Percentiles rank a stretch among this genome's conserved stretches.
Evolutionary conservation across 805 yeast species (phyloP).

Genomic region (Kazachstania psychrophila): DNA sequence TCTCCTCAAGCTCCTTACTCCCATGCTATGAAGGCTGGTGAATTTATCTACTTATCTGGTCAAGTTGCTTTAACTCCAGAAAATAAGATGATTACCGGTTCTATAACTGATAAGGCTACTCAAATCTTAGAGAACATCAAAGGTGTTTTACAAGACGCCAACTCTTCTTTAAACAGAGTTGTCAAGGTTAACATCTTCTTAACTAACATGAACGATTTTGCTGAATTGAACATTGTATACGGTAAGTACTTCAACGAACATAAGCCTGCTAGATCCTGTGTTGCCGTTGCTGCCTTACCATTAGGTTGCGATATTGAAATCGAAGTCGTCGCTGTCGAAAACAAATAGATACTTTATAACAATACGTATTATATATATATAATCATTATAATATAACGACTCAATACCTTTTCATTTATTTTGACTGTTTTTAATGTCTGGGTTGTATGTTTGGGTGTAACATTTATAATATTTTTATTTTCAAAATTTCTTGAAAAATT

Average conservation of each 20-base stretch:
- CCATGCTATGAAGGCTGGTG: constrained; percentile 87
- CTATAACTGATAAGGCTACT: constrained; percentile 68
- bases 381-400: too few species aligned
- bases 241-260: constrained; percentile 62
- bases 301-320: constrained; percentile 78
- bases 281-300: constrained; percentile 88
- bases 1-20: constrained; percentile 96
- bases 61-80: constrained; percentile 87
- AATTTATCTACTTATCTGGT: constrained; percentile 86
- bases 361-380: neutral
- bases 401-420: too few species aligned
- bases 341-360: constrained; percentile 19
- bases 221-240: constrained; percentile 78
- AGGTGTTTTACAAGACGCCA: constrained; percentile 72
- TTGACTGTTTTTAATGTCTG: too few species aligned
- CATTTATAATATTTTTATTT: too few species aligned
- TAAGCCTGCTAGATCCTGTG: constrained; percentile 96
- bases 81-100: constrained; percentile 68
- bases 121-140: constrained; percentile 60
- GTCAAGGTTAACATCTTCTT: constrained; percentile 84
- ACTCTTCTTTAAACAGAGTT: constrained; percentile 72
- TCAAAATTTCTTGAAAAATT: neutral
- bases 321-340: constrained; percentile 84
- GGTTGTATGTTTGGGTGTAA: too few species aligned
- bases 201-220: constrained; percentile 83